Evolutionary conservation across 441 rosid genomes (phyloP), one percentile per base, ranked within the genome.

Genomic region (Syzygium syzygioides): DNA sequence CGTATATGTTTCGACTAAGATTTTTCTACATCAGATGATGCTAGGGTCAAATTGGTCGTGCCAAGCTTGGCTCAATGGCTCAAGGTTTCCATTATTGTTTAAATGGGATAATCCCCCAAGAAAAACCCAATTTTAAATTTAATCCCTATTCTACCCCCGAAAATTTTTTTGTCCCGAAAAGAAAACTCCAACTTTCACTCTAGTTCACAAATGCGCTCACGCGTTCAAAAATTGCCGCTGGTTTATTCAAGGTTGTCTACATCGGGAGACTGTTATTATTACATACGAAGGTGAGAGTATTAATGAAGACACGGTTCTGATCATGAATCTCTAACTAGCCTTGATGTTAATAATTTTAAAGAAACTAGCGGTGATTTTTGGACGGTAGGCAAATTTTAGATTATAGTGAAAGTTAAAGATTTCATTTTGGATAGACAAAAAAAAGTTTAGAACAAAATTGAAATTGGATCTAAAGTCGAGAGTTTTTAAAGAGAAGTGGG

Each of bases 251-350:
- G 17, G 25, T 76, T 37, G 6, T 23, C 9, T 6, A 41, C 8
- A 17, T 76, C 1, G 2, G 0, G 17, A 37, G 17, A 9, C 14
- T 34, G 4, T 37, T 71, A 9, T 71, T 41, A 41, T 23, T 76
- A 4, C 83, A 12, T 41, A 20, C 5, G 0, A 23, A 76, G 10
- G 5, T 23, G 3, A 76, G 4, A 6, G 15, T 41, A 4, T 12
- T 23, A 76, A 76, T 23, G 83, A 76, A 76, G 83, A 76, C 18
- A 20, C 0, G 0, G 0, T 4, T 1, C 14, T 2, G 4, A 20
- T 71, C 5, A 41, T 37, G 52, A 37, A 37, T 2, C 0, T 23
- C 9, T 23, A 76, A 3, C 0, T 12, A 9, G 1, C 2, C 9
- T 2, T 1, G 1, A 71, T 37, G 52, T 12, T 23, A 76, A 76